These are phyloP conservation scores for Phyllostachys edulis DNA, from an alignment of 176 grass and related monocot species.

Conservation along the genomic window DNA sequence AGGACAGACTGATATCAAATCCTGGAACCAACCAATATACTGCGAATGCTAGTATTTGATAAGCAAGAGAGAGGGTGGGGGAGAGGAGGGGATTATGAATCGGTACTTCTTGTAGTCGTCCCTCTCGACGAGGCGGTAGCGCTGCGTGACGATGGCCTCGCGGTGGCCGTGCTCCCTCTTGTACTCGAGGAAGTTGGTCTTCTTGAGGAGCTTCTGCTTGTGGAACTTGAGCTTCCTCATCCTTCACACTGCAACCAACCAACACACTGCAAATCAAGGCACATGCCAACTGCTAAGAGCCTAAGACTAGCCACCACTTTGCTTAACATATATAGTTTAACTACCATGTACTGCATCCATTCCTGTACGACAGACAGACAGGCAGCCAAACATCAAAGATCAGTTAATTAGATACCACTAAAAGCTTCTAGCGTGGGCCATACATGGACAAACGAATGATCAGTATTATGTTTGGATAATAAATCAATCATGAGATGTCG, in stretches of 20 bases:
- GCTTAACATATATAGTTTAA: no score
- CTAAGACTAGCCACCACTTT: no score
- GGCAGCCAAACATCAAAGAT: no score
- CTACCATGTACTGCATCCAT: no score
- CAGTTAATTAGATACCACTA: no score
- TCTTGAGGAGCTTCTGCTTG: slow-evolving; percentile 66
- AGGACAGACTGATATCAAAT: neutral
- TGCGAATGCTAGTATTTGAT: neutral
- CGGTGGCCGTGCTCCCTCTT: slow-evolving; percentile 50
- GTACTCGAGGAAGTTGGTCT: slow-evolving; percentile 52
- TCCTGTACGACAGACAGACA: no score
- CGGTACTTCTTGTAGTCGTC: slow-evolving; percentile 56
- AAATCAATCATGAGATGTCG: neutral
- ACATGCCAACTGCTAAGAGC: no score
- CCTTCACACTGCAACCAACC: neutral
- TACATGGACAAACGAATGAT: neutral
- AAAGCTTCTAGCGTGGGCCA: neutral
- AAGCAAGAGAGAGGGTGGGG: no score
- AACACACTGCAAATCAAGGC: no score
- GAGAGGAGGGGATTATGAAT: neutral
- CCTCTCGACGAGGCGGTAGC: slow-evolving; percentile 53
- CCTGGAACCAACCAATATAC: neutral
- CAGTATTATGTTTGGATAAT: neutral
- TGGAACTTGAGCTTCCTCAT: slow-evolving; percentile 70
- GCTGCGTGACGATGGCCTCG: slow-evolving; percentile 46